These are phyloP conservation scores for Didymella pinodella DNA, from an alignment of 2,329 filamentous ascomycete species.

Conservation along the genomic window DNA sequence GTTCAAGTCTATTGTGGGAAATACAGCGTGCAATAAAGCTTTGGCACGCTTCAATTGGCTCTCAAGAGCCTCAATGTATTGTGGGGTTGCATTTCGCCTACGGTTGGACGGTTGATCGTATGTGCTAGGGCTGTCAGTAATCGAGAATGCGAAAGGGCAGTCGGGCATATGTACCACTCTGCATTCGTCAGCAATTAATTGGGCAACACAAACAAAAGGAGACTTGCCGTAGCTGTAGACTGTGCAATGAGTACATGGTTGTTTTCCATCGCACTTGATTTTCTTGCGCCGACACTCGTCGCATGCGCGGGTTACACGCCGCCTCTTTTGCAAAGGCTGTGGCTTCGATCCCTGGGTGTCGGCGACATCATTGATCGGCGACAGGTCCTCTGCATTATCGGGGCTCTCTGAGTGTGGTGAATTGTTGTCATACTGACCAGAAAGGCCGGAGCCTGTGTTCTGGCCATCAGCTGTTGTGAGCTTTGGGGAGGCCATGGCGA, in stretches of 20 bases:
- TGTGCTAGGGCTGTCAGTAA: conserved; percentile 57
- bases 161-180: conserved; percentile 12
- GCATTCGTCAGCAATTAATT: conserved; percentile 9
- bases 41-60: conserved; percentile 83
- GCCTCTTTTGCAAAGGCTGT: conserved; percentile 52
- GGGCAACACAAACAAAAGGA: neutral
- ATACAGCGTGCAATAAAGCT: conserved; percentile 76
- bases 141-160: neutral
- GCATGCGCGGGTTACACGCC: conserved; percentile 56
- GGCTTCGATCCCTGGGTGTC: conserved; percentile 46
- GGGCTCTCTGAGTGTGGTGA: conserved; percentile 42
- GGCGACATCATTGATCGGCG: conserved; percentile 45
- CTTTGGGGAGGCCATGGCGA: conserved; percentile 49
- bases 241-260: conserved; percentile 83
- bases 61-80: conserved; percentile 91
- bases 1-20: conserved; percentile 84
- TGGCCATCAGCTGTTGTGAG: conserved; percentile 44
- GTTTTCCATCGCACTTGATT: conserved; percentile 64
- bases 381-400: conserved; percentile 43
- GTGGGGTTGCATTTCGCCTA: conserved; percentile 86
- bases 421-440: conserved; percentile 36
- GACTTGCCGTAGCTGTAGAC: conserved; percentile 92
- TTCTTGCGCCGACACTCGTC: conserved; percentile 57
- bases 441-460: conserved; percentile 38
- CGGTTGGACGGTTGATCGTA: conserved; percentile 96